Conservation (phyloP, 208 protist species). For the Porcisia hertigi region DNA sequence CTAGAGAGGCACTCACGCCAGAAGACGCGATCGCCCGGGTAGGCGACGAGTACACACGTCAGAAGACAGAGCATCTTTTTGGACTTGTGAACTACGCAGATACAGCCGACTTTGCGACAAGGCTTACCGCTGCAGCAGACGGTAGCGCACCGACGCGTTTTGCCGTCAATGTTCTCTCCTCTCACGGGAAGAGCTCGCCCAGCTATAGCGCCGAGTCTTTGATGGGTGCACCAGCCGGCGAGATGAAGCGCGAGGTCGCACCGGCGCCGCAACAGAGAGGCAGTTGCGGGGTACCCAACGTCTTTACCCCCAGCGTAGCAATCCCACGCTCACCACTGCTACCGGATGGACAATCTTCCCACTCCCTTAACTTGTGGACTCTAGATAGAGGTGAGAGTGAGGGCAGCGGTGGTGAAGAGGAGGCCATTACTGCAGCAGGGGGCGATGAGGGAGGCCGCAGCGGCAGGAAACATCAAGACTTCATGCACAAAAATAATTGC, state of each 20-base stretch:
- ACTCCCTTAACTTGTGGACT: conserved; percentile 20
- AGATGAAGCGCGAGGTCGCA: not conserved
- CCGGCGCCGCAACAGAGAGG: not conserved
- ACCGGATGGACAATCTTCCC: not conserved
- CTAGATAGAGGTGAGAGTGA: conserved; percentile 16
- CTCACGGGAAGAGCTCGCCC: not conserved
- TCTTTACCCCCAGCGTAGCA: not conserved
- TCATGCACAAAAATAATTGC: not conserved
- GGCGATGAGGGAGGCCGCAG: not conserved
- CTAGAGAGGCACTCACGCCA: not conserved
- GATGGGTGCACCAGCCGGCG: not conserved
- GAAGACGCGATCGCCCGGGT: not conserved
- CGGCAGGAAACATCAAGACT: not conserved
- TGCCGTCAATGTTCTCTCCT: not conserved
- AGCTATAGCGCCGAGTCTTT: not conserved
- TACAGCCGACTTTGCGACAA: not conserved
- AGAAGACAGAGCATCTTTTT: not conserved
- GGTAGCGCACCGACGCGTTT: not conserved
- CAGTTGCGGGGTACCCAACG: not conserved
- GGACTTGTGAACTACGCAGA: not conserved
- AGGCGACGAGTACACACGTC: not conserved
- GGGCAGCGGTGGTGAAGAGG: not conserved
- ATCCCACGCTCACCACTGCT: not conserved
- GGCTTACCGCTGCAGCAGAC: not conserved
- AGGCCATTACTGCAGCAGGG: not conserved